Conservation (phyloP, 371 early-diverging fungal genomes). For the Mortierella sp. region DNA sequence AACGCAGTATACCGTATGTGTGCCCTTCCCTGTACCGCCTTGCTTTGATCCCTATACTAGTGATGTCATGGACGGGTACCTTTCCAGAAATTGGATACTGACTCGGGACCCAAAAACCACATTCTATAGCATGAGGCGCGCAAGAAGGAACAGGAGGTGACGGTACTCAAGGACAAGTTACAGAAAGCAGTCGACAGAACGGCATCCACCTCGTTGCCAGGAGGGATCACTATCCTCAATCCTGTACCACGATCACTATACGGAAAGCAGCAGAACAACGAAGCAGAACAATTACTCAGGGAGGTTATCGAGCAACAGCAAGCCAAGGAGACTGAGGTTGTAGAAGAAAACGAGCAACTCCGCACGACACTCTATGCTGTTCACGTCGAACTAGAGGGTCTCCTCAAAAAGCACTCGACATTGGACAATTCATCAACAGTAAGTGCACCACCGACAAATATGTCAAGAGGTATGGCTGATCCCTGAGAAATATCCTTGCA, state of each 20-base stretch:
- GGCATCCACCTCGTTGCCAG: conserved; percentile 22
- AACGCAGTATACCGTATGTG: conserved; percentile 40
- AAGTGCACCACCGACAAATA: conserved; percentile 4
- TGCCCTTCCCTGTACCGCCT: no score
- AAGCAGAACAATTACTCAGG: conserved; percentile 32
- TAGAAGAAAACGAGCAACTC: conserved; percentile 49
- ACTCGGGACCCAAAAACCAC: no score
- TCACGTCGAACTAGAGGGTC: conserved; percentile 33
- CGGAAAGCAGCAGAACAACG: conserved; percentile 32
- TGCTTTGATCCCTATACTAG: conserved; percentile 4
- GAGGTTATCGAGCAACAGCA: conserved; percentile 46
- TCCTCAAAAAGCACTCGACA: conserved; percentile 24
- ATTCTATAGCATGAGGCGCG: conserved; percentile 39
- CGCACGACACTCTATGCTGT: conserved; percentile 45
- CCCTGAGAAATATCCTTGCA: no score
- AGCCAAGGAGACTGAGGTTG: conserved; percentile 31
- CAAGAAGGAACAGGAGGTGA: conserved; percentile 50
- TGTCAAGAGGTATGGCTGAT: not conserved
- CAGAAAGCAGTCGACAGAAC: conserved; percentile 39
- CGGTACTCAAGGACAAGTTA: conserved; percentile 41
- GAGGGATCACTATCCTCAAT: conserved; percentile 47
- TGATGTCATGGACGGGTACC: no score
- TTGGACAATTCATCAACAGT: conserved; percentile 17
- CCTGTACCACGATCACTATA: conserved; percentile 39
- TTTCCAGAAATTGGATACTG: not conserved